phyloP scores from a whole-genome alignment of 129 eudicot species.

The Calendula officinalis region DNA sequence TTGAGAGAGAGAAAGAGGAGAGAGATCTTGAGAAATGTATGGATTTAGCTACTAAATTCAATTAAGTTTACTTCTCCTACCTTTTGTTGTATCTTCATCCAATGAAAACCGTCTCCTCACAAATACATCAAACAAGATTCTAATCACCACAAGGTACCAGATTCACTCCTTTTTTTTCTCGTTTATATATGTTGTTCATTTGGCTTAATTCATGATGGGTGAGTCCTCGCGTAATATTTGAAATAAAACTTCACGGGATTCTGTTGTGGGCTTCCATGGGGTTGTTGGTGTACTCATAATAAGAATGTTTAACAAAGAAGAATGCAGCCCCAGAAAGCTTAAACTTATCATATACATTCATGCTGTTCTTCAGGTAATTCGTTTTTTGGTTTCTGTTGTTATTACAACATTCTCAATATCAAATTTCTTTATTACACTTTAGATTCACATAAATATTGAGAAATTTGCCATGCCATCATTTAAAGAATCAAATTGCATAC shows the following conservation, averaged over 20 bases:
- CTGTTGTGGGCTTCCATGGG: conserved; percentile 80
- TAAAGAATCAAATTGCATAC: no score
- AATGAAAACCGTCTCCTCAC: conserved; percentile 34
- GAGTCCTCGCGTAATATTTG: conserved; percentile 37
- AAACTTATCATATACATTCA: conserved; percentile 47
- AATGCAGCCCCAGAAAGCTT: conserved; percentile 24
- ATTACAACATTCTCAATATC: conserved; percentile 16
- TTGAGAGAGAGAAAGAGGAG: conserved; percentile 21
- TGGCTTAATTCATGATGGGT: no score
- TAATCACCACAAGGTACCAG: conserved; percentile 27
- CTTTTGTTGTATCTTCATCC: conserved; percentile 38
- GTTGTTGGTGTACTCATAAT: conserved; percentile 53
- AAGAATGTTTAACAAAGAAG: conserved; percentile 44
- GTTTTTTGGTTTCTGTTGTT: neutral
- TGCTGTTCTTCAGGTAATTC: conserved; percentile 15
- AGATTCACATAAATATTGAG: no score
- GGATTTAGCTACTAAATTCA: conserved; percentile 12
- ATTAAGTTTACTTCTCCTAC: conserved; percentile 32
- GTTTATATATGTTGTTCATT: conserved; percentile 4
- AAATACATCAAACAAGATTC: conserved; percentile 31
- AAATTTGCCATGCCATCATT: no score
- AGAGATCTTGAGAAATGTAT: conserved; percentile 23
- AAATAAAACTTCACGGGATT: conserved; percentile 61
- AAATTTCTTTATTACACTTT: neutral
- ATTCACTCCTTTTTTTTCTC: neutral